These are phyloP conservation scores for Pseudogymnoascus destructans DNA, from an alignment of 2,329 filamentous ascomycete genomes.

Conservation along the genomic window DNA sequence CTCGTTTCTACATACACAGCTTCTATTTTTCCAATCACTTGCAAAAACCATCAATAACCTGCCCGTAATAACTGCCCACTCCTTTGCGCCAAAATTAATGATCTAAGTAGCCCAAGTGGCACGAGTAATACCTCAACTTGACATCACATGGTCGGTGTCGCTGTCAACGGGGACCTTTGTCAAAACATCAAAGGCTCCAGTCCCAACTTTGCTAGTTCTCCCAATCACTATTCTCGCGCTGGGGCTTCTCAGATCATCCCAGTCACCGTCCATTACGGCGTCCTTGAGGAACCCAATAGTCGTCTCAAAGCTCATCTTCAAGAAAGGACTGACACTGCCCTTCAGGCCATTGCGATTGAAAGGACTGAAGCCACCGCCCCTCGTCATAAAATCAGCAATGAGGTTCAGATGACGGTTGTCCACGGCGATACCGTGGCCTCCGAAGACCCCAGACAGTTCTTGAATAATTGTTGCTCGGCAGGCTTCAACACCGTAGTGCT, in stretches of 20 bases:
- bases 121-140: not conserved
- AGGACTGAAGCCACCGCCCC: constrained; percentile 73
- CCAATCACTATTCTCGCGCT: constrained; percentile 84
- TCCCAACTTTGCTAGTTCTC: constrained; percentile 68
- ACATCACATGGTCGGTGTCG: constrained; percentile 2
- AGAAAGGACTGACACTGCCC: constrained; percentile 77
- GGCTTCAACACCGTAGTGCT: constrained; percentile 85
- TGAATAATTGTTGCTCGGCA: constrained; percentile 75
- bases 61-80: not conserved
- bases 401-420: constrained; percentile 87
- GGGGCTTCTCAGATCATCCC: constrained; percentile 75
- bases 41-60: constrained; percentile 7
- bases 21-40: constrained; percentile 2
- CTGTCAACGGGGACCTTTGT: constrained; percentile 33
- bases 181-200: constrained; percentile 83
- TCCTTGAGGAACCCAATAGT: constrained; percentile 89
- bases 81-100: constrained; percentile 3
- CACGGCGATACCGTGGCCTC: constrained; percentile 80
- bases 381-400: constrained; percentile 97
- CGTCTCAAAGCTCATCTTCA: constrained; percentile 99
- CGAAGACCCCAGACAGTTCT: constrained; percentile 78
- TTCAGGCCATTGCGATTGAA: constrained; percentile 86
- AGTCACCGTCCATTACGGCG: constrained; percentile 78
- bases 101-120: not conserved
- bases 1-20: constrained; percentile 7